Evolutionary conservation across 2,329 filamentous ascomycete species (phyloP).

Genomic region (Trichophyton mentagrophytes): DNA sequence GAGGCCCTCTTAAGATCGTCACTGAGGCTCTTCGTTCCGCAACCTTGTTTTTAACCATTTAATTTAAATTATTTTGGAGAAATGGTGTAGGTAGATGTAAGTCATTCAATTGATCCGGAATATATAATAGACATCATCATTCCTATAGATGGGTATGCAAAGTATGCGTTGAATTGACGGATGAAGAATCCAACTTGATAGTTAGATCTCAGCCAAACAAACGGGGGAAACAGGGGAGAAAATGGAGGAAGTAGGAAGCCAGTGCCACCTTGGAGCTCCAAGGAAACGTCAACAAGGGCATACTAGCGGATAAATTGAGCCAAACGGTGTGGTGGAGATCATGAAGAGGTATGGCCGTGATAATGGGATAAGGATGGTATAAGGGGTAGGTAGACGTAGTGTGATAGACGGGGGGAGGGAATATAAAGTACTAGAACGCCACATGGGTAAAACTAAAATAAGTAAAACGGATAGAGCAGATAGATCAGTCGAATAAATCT

Average conservation of each 20-base stretch:
- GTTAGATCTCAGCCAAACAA: not conserved
- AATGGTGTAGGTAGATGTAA: too few species aligned
- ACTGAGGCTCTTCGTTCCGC: too few species aligned
- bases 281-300: not conserved
- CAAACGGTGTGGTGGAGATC: not conserved
- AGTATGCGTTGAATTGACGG: not conserved
- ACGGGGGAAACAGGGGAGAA: not conserved
- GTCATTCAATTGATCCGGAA: not conserved
- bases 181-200: too few species aligned
- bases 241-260: not conserved
- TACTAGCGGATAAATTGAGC: not conserved
- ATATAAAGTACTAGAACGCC: not conserved
- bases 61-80: too few species aligned
- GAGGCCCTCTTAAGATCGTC: too few species aligned
- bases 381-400: not conserved
- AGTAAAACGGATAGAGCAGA: not conserved
- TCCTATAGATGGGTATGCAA: not conserved
- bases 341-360: not conserved
- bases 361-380: not conserved
- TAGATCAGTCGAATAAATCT: not conserved
- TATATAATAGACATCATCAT: not conserved
- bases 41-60: too few species aligned
- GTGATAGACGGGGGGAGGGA: not conserved
- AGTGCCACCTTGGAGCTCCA: not conserved
- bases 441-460: too few species aligned